A percentile compares a stretch with the other conserved stretches of the same genome.
phyloP scores from a whole-genome alignment of 2,329 filamentous ascomycete species.

The Neospermospora avenae region DNA sequence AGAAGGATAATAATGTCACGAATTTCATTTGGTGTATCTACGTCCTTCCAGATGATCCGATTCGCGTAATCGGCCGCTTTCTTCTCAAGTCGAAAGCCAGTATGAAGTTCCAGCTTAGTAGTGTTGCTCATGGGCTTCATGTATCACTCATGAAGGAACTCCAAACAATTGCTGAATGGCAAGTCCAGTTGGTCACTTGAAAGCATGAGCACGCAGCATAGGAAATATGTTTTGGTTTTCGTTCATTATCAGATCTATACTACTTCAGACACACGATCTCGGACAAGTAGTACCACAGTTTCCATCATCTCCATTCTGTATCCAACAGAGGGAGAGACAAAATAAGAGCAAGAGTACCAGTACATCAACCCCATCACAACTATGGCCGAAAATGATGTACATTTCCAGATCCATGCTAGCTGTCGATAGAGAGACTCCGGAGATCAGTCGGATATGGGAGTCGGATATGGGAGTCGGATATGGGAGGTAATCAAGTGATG shows the following conservation, averaged over 20 bases:
- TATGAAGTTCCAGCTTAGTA: too few species aligned
- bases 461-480: neutral
- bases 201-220: too few species aligned
- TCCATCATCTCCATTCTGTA: slow-evolving; percentile 11
- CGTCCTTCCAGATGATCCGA: too few species aligned
- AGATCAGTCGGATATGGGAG: neutral
- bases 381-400: slow-evolving; percentile 2
- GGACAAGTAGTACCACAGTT: neutral
- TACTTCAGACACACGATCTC: slow-evolving; percentile 6
- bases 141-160: too few species aligned
- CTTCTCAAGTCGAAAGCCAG: too few species aligned
- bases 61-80: too few species aligned
- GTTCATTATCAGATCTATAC: slow-evolving; percentile 16
- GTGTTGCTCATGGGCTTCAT: too few species aligned
- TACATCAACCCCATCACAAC: slow-evolving; percentile 12
- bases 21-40: too few species aligned
- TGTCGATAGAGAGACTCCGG: neutral
- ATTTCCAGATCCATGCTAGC: neutral
- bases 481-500: slow-evolving; percentile 1
- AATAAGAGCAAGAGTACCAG: slow-evolving; percentile 10
- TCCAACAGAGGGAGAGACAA: slow-evolving; percentile 13
- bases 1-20: too few species aligned
- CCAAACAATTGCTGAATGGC: too few species aligned
- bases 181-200: too few species aligned
- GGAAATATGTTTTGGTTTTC: neutral